Conservation (phyloP, 2,329 filamentous ascomycete species). For the Stemphylium vesicarium region DNA sequence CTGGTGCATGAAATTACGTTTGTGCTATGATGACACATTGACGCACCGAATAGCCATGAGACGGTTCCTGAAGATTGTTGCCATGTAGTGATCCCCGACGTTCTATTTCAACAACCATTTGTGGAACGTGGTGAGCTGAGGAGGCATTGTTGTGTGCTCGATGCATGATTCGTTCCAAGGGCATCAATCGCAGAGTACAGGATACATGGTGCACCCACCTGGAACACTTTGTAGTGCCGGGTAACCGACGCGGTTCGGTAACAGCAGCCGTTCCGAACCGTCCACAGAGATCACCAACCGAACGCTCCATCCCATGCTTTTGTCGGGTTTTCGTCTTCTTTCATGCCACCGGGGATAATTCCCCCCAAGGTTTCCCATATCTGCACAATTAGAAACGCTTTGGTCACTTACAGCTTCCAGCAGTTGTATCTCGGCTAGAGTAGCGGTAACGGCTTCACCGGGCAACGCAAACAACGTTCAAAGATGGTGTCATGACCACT, state of each 20-base stretch:
- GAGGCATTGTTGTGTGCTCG: no score
- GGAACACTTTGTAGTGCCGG: not conserved
- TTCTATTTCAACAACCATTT: no score
- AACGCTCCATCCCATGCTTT: conserved; percentile 1
- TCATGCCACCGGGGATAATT: conserved; percentile 14
- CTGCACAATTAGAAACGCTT: conserved; percentile 10
- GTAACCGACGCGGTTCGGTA: not conserved
- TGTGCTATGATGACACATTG: no score
- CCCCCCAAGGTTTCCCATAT: conserved; percentile 3
- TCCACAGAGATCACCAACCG: not conserved
- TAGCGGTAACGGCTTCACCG: conserved; percentile 24
- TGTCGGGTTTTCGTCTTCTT: conserved; percentile 24
- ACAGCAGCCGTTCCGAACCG: not conserved
- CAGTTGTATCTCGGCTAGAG: conserved; percentile 16
- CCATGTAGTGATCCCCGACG: no score
- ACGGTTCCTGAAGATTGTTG: no score
- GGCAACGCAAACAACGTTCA: conserved; percentile 1
- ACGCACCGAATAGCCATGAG: no score
- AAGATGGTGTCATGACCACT: not conserved
- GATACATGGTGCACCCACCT: not conserved
- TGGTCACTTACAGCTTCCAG: not conserved
- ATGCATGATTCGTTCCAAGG: not conserved
- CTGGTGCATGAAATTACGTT: no score
- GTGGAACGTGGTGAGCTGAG: no score
- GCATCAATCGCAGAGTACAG: not conserved